phyloP scores from a whole-genome alignment of 1,284 basidiomycete species.

The Ceraceosorus bombacis region DNA sequence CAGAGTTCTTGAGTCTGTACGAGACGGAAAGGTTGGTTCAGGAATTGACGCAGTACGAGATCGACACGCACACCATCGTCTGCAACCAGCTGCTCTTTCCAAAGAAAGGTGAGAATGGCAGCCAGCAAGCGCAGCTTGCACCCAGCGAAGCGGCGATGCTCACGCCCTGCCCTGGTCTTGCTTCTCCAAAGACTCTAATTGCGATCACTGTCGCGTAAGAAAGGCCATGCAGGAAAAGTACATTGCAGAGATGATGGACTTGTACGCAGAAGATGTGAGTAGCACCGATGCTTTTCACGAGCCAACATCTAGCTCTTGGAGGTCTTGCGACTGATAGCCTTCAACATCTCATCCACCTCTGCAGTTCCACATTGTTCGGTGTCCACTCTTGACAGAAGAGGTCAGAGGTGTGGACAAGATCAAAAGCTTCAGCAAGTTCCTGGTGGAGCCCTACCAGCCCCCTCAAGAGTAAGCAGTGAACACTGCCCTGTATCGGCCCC shows the following conservation, averaged over 20 bases:
- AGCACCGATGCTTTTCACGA: neutral
- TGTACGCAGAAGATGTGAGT: slow-evolving; percentile 55
- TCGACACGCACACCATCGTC: slow-evolving; percentile 97
- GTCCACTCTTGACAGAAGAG: slow-evolving; percentile 76
- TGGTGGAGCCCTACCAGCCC: slow-evolving; percentile 37
- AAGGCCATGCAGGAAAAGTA: slow-evolving; percentile 85
- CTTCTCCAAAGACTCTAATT: slow-evolving; percentile 64
- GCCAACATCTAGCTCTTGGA: neutral
- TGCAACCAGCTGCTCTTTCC: slow-evolving; percentile 96
- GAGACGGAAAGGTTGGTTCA: slow-evolving; percentile 97
- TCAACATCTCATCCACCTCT: neutral
- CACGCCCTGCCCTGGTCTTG: neutral
- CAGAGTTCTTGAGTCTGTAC: slow-evolving; percentile 93
- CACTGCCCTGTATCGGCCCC: no score
- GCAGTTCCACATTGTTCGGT: slow-evolving; percentile 9
- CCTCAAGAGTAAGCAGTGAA: slow-evolving; percentile 8
- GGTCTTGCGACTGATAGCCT: neutral
- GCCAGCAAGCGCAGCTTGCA: neutral
- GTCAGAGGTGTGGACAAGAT: slow-evolving; percentile 90
- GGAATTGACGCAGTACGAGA: slow-evolving; percentile 89
- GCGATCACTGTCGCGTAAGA: slow-evolving; percentile 87
- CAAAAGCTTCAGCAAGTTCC: slow-evolving; percentile 54
- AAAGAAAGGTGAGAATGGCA: slow-evolving; percentile 61
- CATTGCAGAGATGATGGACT: slow-evolving; percentile 42
- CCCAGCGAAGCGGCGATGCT: neutral